Evolutionary conservation across 2,329 filamentous ascomycete genomes (phyloP).

Genomic region (Cercospora canescens): DNA sequence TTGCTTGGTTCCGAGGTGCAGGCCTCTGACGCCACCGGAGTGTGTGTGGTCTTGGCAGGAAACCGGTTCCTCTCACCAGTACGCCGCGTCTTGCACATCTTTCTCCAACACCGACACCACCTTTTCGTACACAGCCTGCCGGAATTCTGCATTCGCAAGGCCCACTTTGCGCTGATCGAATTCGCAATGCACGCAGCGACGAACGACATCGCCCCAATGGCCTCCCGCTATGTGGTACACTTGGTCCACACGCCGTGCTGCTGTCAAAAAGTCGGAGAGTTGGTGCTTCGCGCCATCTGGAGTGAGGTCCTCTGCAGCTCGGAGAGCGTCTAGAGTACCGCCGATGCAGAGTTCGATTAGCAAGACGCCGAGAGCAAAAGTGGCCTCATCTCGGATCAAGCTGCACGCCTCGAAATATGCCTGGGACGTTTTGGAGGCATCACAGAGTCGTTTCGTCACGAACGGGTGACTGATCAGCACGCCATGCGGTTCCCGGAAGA

Average conservation of each 20-base stretch:
- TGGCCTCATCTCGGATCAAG: conserved; percentile 31
- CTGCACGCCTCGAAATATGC: not conserved
- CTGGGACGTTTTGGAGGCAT: not conserved
- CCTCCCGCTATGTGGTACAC: conserved; percentile 21
- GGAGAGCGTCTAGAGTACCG: conserved; percentile 27
- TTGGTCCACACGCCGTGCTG: conserved; percentile 31
- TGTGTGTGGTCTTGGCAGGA: not conserved
- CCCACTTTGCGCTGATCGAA: conserved; percentile 30
- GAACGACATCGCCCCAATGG: conserved; percentile 35
- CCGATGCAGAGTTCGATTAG: conserved; percentile 39
- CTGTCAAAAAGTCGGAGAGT: conserved; percentile 26
- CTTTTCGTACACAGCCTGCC: conserved; percentile 33
- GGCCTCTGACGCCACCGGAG: not conserved
- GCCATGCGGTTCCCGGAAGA: not conserved
- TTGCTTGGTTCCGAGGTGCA: not conserved
- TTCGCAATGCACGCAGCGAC: conserved; percentile 37
- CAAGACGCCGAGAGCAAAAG: conserved; percentile 37
- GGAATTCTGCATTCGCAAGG: conserved; percentile 33
- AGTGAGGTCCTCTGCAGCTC: conserved; percentile 22
- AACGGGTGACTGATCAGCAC: not conserved
- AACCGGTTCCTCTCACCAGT: not conserved
- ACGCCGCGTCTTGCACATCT: not conserved
- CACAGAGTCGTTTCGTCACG: not conserved
- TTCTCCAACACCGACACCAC: conserved; percentile 35
- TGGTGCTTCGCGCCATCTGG: conserved; percentile 17